Base-by-base conservation (phyloP, 441 rosid genomes). In the Corymbia calophylla region DNA sequence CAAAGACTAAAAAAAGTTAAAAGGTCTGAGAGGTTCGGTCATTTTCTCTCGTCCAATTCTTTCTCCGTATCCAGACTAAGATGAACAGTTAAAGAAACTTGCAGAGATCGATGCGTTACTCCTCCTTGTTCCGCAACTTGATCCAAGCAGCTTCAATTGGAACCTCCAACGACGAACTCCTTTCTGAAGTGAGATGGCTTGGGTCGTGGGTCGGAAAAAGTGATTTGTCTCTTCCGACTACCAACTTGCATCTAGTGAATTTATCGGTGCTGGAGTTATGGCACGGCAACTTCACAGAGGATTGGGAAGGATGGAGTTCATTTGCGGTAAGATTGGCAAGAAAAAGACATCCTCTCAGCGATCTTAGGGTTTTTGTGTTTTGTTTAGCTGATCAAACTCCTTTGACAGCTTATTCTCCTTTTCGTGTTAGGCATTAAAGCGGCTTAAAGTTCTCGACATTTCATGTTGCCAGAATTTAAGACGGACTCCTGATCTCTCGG, bases 381-480 rank as follows among this genome's bases (percentile, higher is more conserved):
- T 64, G 35, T 64, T n/a, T 14, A n/a, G 35, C 19, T 18, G 8
- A n/a, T 64, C 73, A 14, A 14, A 8, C 16, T n/a, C 6, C 4
- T 25, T 35, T 35, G 29, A 70, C 5, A 12, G 48, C 13, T 70
- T 70, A 64, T 68, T 68, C 77, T 32, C 44, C 25, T 68, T 68
- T 56, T 31, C 44, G 77, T 19, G 35, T 70, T 35, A 68, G 80
- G 14, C 14, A 2, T 9, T 25, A 18, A 18, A 68, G 14, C 13
- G 12, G 25, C 80, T 68, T 10, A 32, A 18, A 32, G 25, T 68
- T 68, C 80, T 68, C 13, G 0, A 0, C 47, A 0, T 32, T 68
- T 0, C 0, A 3, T 1, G 0, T 4, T 32, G 14, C 6, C 0
- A 0, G 1, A 1, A 32, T 32, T 17, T 68, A 68, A 68, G 14